Evolutionary conservation across 768 basidiomycete genomes (phyloP), one percentile per base, ranked within the genome.

Genomic region (Lentinula sp.): DNA sequence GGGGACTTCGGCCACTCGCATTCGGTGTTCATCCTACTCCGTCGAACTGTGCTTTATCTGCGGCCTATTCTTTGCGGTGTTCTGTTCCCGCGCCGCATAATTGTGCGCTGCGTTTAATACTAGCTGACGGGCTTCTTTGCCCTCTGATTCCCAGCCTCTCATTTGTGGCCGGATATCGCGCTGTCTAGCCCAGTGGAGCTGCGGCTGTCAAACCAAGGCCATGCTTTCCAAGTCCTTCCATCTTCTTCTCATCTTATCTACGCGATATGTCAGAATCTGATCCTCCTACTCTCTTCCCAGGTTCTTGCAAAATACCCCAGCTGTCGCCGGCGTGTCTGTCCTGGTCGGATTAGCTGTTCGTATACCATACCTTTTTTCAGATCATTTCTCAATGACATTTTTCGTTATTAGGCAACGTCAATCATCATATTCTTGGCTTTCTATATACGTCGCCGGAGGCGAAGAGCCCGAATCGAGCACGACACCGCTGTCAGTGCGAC

Each of bases 321-420:
- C 94, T 10, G 94, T 98, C 3, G 89, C 89, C 1, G 96, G 91
- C 49, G 91, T 94, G 7, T 98, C 97, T 67, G 84, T 93, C 42
- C 85, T 94, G 15, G 91, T 95, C 16, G 95, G 94, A 33, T 79
- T 98, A 18, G 87, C 91, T 3, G 85, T 76, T 33, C 46, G 46
- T 48, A 48, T n/a, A 43, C 6, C n/a, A 45, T n/a, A 9, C 20
- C 23, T 48, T 23, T 7, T 7, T 48, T 20, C n/a, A 7, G 6
- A 43, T 16, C 6, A 16, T 16, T 43, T n/a, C 6, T 43, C 15
- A 43, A 15, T 2, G 16, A 43, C 8, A 20, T 48, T 23, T 48
- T 20, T 3, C 28, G 3, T 28, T 10, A 46, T 48, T 23, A 56
- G 55, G 55, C 41, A 33, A 86, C 83, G 20, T 85, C 80, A 52